A percentile compares a stretch with the other conserved stretches of the same genome.
Evolutionary conservation across 208 protist genomes (phyloP).

Genomic region (Leptomonas pyrrhocoris): DNA sequence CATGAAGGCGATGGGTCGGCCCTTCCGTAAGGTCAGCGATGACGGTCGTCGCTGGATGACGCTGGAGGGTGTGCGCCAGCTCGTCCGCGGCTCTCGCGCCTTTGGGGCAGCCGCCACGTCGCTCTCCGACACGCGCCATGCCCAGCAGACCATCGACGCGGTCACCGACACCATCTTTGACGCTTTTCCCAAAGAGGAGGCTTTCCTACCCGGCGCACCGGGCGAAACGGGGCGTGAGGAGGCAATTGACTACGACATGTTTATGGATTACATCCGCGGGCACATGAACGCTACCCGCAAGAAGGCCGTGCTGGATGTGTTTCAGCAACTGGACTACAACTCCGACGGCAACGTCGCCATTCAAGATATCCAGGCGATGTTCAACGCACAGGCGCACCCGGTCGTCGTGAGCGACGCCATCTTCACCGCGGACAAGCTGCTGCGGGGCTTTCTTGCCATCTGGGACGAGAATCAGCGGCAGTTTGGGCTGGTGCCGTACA

Average conservation of each 20-base stretch:
- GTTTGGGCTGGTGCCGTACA: conserved; percentile 79
- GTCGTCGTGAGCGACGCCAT: conserved; percentile 74
- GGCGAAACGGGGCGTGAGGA: conserved; percentile 20
- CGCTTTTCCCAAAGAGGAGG: conserved; percentile 78
- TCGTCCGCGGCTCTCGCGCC: conserved; percentile 73
- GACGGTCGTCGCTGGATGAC: conserved; percentile 90
- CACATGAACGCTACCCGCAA: conserved; percentile 86
- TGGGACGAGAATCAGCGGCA: conserved; percentile 86
- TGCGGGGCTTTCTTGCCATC: conserved; percentile 82
- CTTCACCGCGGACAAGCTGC: conserved; percentile 77
- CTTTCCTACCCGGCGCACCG: conserved; percentile 1
- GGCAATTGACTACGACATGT: conserved; percentile 82
- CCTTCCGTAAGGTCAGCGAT: conserved; percentile 65
- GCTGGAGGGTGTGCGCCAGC: conserved; percentile 55
- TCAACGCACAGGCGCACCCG: conserved; percentile 86
- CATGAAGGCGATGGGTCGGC: conserved; percentile 91
- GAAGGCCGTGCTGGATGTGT: conserved; percentile 75
- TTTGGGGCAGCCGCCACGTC: conserved; percentile 41
- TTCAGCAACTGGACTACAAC: conserved; percentile 86
- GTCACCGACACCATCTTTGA: conserved; percentile 57
- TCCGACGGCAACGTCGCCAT: conserved; percentile 76
- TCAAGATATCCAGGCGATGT: conserved; percentile 76
- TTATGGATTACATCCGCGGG: conserved; percentile 86
- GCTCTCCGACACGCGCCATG: conserved; percentile 47
- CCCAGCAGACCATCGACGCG: conserved; percentile 34